These are phyloP conservation scores for Phytophthora macrochlamydospora DNA, from an alignment of 352 stramenopile species.

Conservation along the genomic window DNA sequence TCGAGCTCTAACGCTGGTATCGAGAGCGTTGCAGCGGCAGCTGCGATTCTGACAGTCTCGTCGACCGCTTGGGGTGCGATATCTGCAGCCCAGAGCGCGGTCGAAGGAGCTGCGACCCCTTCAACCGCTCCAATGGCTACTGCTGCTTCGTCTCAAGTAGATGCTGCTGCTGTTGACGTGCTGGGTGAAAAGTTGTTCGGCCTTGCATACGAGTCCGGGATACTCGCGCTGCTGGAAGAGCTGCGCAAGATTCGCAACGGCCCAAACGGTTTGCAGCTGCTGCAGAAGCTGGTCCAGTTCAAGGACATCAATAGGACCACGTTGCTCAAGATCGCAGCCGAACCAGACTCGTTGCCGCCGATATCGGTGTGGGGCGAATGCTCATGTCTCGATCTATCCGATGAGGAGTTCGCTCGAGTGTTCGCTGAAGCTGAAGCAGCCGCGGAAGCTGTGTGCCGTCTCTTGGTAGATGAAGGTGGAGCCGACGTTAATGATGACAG, in stretches of 20 bases:
- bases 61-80: too few species aligned
- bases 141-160: too few species aligned
- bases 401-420: neutral
- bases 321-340: neutral
- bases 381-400: neutral
- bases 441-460: neutral
- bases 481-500: neutral
- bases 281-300: neutral
- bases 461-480: neutral
- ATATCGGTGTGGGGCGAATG: neutral
- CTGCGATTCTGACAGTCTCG: too few species aligned
- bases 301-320: neutral
- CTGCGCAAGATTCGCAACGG: neutral
- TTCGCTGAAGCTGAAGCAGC: neutral
- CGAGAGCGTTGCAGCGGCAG: too few species aligned
- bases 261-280: neutral
- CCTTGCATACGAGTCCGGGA: constrained; percentile 27
- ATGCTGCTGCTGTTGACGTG: too few species aligned
- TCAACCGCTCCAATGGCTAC: too few species aligned
- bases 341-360: neutral
- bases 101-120: too few species aligned
- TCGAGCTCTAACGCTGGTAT: too few species aligned
- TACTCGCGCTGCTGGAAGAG: constrained; percentile 22
- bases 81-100: too few species aligned
- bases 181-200: neutral